These are phyloP conservation scores for Vitis rotundifolia DNA, from an alignment of 164 flowering plant genomes.

Conservation along the genomic window DNA sequence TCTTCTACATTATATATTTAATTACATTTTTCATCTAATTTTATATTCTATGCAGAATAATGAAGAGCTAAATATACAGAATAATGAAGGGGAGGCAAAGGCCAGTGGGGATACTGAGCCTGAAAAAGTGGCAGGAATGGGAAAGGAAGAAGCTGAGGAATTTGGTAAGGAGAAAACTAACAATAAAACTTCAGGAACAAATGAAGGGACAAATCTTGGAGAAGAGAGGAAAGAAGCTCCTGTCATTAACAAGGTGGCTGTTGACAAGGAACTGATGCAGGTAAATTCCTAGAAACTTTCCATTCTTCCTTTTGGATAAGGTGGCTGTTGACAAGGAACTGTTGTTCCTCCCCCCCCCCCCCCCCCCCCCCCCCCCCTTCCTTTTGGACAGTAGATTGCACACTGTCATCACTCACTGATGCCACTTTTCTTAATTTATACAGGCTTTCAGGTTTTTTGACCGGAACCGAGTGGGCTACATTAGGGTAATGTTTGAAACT, in stretches of 20 bases:
- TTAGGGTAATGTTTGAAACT: slow-evolving; percentile 52
- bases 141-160: slow-evolving; percentile 30
- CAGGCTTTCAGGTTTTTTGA: slow-evolving; percentile 99
- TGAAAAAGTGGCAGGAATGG: slow-evolving; percentile 22
- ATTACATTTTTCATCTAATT: background rate
- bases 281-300: slow-evolving; percentile 20
- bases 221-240: slow-evolving; percentile 32
- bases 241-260: slow-evolving; percentile 28
- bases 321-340: background rate
- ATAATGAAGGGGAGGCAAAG: slow-evolving; percentile 24
- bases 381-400: no score
- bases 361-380: no score
- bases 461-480: slow-evolving; percentile 77
- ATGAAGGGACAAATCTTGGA: slow-evolving; percentile 28
- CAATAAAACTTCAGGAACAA: slow-evolving; percentile 20
- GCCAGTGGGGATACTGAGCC: slow-evolving; percentile 25
- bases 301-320: no score
- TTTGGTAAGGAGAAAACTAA: slow-evolving; percentile 19
- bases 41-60: background rate
- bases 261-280: slow-evolving; percentile 81
- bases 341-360: no score
- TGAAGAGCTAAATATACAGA: slow-evolving; percentile 21
- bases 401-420: no score
- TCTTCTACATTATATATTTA: background rate
- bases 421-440: slow-evolving; percentile 4